phyloP scores from a whole-genome alignment of 2,329 filamentous ascomycete species.

The Colletotrichum sidae region DNA sequence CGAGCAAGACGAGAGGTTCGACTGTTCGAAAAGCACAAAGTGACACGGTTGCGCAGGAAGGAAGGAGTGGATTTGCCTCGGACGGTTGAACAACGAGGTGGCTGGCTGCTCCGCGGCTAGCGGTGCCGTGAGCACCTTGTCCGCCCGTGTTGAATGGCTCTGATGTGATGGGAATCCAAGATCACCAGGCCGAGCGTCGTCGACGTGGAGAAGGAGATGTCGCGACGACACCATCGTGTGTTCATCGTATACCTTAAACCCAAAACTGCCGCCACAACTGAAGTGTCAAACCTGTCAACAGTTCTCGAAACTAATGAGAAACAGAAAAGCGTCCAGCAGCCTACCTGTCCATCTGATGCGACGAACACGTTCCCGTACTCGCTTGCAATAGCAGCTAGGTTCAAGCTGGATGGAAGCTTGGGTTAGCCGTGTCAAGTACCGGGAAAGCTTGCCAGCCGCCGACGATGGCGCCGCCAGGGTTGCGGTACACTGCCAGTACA shows the following conservation, averaged over 20 bases:
- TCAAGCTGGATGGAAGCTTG: neutral
- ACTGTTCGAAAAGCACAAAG: slow-evolving; percentile 13
- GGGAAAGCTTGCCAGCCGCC: slow-evolving; percentile 6
- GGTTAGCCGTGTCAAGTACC: slow-evolving; percentile 12
- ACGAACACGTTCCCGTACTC: slow-evolving; percentile 2
- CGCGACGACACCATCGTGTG: neutral
- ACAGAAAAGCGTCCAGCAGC: too few relatives aligned
- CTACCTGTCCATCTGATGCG: neutral
- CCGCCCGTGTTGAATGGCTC: too few relatives aligned
- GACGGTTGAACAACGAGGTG: slow-evolving; percentile 13
- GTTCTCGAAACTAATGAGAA: too few relatives aligned
- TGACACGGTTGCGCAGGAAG: slow-evolving; percentile 3
- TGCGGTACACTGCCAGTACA: too few relatives aligned
- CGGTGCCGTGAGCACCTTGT: too few relatives aligned
- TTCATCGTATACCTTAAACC: neutral
- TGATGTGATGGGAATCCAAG: too few relatives aligned
- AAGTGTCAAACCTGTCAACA: slow-evolving; percentile 21
- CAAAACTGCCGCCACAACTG: slow-evolving; percentile 7
- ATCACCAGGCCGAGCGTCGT: too few relatives aligned
- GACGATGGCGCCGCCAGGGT: slow-evolving; percentile 13
- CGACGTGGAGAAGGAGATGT: neutral
- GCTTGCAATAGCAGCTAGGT: too few relatives aligned
- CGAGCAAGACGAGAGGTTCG: neutral
- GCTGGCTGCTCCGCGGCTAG: slow-evolving; percentile 2
- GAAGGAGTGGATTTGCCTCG: neutral